phyloP scores from a whole-genome alignment of 1,139 yeast species.

The Debaryomyces udenii region DNA sequence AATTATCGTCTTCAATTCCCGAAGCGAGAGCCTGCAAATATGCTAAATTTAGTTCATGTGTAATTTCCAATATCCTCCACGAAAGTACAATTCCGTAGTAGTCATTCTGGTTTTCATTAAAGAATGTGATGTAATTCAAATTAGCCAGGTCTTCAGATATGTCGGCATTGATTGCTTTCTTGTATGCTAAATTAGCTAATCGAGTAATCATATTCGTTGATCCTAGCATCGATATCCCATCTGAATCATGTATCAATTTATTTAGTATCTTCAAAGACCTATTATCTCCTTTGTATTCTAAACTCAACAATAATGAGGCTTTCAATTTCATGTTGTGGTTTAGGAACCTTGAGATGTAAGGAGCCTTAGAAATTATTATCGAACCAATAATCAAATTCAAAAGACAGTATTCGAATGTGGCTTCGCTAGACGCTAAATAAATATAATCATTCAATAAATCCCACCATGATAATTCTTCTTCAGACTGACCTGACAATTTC shows the following conservation, averaged over 20 bases:
- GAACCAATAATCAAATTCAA: constrained; percentile 36
- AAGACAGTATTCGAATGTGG: constrained; percentile 41
- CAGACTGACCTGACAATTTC: constrained; percentile 28
- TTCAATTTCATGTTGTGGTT: constrained; percentile 30
- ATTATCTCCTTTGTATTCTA: constrained; percentile 34
- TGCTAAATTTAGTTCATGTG: constrained; percentile 34
- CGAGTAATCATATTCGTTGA: constrained; percentile 31
- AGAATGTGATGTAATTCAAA: constrained; percentile 36
- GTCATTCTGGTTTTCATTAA: constrained; percentile 23
- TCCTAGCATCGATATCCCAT: constrained; percentile 37
- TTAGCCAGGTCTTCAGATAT: constrained; percentile 33
- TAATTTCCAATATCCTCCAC: constrained; percentile 44
- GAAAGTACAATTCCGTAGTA: constrained; percentile 32
- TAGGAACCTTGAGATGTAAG: constrained; percentile 25
- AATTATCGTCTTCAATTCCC: constrained; percentile 12
- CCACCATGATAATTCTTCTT: constrained; percentile 15
- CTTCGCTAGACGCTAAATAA: constrained; percentile 34
- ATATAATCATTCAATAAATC: constrained; percentile 32
- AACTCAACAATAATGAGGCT: constrained; percentile 32
- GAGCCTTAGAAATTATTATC: constrained; percentile 26
- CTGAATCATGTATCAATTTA: constrained; percentile 34
- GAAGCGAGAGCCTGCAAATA: constrained; percentile 28
- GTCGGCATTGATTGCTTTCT: constrained; percentile 27
- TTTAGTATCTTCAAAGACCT: constrained; percentile 27
- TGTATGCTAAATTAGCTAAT: constrained; percentile 29